Base-by-base conservation (phyloP, 169 alveolate species). In the Babesia sp. region DNA sequence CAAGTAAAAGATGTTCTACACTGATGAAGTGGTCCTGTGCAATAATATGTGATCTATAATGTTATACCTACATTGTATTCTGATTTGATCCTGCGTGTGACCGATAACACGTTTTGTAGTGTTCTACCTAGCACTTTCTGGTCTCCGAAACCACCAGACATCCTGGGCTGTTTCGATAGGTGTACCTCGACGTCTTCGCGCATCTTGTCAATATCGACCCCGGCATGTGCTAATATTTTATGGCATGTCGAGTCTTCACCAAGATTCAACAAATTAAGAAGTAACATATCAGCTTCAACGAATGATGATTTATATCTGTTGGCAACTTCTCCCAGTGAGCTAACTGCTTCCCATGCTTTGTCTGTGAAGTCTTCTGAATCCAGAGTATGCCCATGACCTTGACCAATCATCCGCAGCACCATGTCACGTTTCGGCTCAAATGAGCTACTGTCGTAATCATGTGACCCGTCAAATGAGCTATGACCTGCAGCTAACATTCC, bases 331-430 rank as follows among this genome's bases (percentile, higher is more conserved):
- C 85, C 87, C 60, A 92, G 56, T 6, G 91, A 77, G 18, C 90
- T 82, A 59, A 92, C 90, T 14, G 95, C 96, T 53, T 92, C 95
- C 96, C 96, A 92, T 2, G 96, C 96, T 78, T 92, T 92, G 51
- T 92, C 96, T 0, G 96, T 92, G 86, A 89, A 92, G 58, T 92
- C 96, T 51, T 84, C 89, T 18, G 96, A 87, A 39, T 92, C 91
- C 20, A 92, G 71, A 0, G 92, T 90, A 66, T 89, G 91, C 28
- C 93, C 94, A 31, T 88, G 91, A 33, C 83, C 93, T 24, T 64
- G 45, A 36, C 77, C 78, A 26, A 66, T 70, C 90, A 64, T 81
- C n/a, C 31, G 29, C 60, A 79, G 60, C 12, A 74, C 51, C 31
- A 39, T 50, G 34, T 53, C 44, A 34, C 70, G 87, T 34, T 70